Evolutionary conservation across 768 basidiomycete genomes (phyloP), one percentile per base, ranked within the genome.

Genomic region (Cystofilobasidium capitatum): DNA sequence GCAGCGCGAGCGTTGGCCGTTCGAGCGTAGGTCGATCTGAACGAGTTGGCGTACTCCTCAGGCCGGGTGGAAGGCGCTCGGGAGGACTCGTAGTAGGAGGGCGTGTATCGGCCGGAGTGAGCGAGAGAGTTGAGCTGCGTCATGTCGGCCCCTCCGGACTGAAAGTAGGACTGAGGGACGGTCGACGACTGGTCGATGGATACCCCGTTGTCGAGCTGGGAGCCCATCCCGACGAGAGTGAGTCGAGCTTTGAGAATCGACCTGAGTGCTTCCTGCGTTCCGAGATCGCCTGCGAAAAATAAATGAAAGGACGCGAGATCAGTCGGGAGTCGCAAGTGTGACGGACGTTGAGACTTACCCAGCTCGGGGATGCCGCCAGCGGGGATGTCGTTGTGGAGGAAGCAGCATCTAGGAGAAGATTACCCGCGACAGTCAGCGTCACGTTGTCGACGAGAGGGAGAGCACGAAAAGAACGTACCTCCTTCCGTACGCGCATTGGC

Each of bases 371-470:
- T 64, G 1, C 68, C 68, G 12, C 68, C 68, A 24, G 37, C 29
- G 2, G 68, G 68, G 33, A 69, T 65, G 36, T 69, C 68, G 63
- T 69, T 54, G 44, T 69, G 68, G n/a, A 69, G 62, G 63, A 69
- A 69, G 49, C 68, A 69, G 58, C 68, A 68, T 45, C 66, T 45
- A 33, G 22, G 17, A n/a, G 35, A 45, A 45, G 60, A 45, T 45
- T 4, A 12, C 12, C n/a, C n/a, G 17, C 31, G 55, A 57, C 20
- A 26, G 35, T 57, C 55, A 57, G 24, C 55, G 8, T 7, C n/a
- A 57, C 55, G 16, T 29, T 57, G 26, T 3, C 55, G 35, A 29
- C 3, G 51, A 12, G 31, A n/a, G 10, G 51, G n/a, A n/a, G 13
- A 9, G 31, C 10, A 54, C 12, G 51, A 9, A 9, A 24, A 12